Percentiles rank a stretch among this genome's conserved stretches.
Evolutionary conservation across 805 yeast genomes (phyloP).

Genomic region (Candida maris): DNA sequence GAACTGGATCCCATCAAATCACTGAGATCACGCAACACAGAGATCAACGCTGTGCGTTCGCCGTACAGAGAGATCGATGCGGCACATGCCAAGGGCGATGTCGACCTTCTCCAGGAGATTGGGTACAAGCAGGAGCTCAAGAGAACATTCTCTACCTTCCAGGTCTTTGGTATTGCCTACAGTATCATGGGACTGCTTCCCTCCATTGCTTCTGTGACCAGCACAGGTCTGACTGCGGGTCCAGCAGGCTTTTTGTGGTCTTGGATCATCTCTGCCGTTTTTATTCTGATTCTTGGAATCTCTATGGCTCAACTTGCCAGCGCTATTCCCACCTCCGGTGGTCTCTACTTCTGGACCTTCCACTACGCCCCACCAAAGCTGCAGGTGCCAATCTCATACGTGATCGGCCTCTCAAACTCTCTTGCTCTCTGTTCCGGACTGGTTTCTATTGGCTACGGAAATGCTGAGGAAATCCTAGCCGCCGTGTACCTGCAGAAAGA

Average conservation of each 20-base stretch:
- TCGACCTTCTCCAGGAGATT: conserved; percentile 42
- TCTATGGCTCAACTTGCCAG: conserved; percentile 58
- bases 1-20: background rate
- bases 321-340: conserved; percentile 59
- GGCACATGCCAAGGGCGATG: conserved; percentile 20
- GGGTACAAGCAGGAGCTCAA: conserved; percentile 62
- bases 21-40: background rate
- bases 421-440: conserved; percentile 39
- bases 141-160: conserved; percentile 52
- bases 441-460: conserved; percentile 40
- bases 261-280: conserved; percentile 38
- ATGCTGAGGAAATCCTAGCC: conserved; percentile 39
- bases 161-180: conserved; percentile 58
- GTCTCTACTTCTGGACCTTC: conserved; percentile 51
- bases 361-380: conserved; percentile 37
- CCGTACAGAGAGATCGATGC: conserved; percentile 22
- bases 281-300: conserved; percentile 51
- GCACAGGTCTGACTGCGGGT: conserved; percentile 53
- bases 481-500: conserved; percentile 38
- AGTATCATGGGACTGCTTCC: conserved; percentile 63
- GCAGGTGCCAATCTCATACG: conserved; percentile 36
- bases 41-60: background rate
- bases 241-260: conserved; percentile 57
- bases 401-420: conserved; percentile 42
- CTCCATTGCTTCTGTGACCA: conserved; percentile 54